Evolutionary conservation across 352 stramenopile species (phyloP).

Genomic region (Phytophthora citricola): DNA sequence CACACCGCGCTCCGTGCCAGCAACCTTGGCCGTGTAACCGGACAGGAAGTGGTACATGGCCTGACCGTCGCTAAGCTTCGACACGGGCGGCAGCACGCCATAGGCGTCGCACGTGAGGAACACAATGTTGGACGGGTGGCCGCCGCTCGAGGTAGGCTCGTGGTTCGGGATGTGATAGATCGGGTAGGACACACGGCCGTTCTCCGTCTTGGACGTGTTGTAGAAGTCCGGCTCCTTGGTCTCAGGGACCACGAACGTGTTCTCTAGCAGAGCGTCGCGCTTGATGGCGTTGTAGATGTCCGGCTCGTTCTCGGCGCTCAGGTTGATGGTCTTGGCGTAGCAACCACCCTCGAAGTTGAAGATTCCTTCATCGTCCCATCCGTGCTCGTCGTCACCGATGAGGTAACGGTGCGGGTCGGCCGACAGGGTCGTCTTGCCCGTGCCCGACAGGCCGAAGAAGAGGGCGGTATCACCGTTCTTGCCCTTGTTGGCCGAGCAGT

Average conservation of each 20-base stretch:
- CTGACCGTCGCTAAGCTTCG: conserved; percentile 93
- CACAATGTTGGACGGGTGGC: conserved; percentile 97
- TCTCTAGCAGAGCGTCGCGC: conserved; percentile 97
- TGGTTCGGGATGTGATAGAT: conserved; percentile 99
- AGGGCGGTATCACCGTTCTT: conserved; percentile 96
- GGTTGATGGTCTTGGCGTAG: conserved; percentile 99
- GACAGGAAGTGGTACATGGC: conserved; percentile 99
- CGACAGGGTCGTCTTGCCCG: conserved; percentile 93
- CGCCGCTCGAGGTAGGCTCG: conserved; percentile 86
- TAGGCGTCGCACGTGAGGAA: conserved; percentile 99
- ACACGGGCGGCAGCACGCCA: conserved; percentile 97
- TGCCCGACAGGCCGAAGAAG: conserved; percentile 96
- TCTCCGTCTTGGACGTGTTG: conserved; percentile 97
- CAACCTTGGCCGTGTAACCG: conserved; percentile 99
- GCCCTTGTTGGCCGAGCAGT: conserved; percentile 98
- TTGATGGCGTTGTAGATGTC: conserved; percentile 99
- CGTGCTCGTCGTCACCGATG: conserved; percentile 94
- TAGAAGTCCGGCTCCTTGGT: conserved; percentile 94
- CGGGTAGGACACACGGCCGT: conserved; percentile 99
- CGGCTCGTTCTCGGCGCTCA: conserved; percentile 95
- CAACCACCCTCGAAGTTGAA: conserved; percentile 99
- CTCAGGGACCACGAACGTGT: conserved; percentile 89
- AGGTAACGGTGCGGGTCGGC: conserved; percentile 89
- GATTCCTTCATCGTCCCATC: conserved; percentile 97
- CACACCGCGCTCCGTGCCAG: conserved; percentile 97